phyloP scores from a whole-genome alignment of 306 rosid species.

The Cicer arietinum region DNA sequence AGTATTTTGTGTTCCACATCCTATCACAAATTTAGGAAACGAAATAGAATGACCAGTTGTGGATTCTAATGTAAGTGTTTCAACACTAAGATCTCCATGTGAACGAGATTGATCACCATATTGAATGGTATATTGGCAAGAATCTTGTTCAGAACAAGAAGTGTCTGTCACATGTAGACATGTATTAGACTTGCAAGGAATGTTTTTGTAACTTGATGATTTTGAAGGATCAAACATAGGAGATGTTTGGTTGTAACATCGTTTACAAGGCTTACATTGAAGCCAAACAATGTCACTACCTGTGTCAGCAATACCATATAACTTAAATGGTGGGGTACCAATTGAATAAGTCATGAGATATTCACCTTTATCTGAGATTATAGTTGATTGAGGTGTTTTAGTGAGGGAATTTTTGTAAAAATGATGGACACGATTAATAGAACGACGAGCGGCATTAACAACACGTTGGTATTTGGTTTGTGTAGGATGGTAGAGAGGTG shows the following conservation, averaged over 20 bases:
- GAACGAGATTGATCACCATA: slow-evolving; percentile 53
- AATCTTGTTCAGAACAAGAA: background rate
- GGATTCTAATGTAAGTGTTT: slow-evolving; percentile 55
- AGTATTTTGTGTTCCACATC: slow-evolving; percentile 49
- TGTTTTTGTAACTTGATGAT: slow-evolving; percentile 43
- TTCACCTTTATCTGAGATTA: slow-evolving; percentile 31
- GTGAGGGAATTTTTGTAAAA: background rate
- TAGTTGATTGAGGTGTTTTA: background rate
- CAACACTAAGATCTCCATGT: slow-evolving; percentile 46
- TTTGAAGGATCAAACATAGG: slow-evolving; percentile 53
- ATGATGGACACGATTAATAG: slow-evolving; percentile 27
- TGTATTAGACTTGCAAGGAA: background rate
- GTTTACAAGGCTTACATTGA: slow-evolving; percentile 58
- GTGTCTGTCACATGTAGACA: background rate
- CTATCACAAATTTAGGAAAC: slow-evolving; percentile 47
- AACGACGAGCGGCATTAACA: slow-evolving; percentile 47
- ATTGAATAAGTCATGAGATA: slow-evolving; percentile 53
- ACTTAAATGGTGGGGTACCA: slow-evolving; percentile 58
- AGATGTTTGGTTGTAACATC: slow-evolving; percentile 49
- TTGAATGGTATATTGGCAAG: slow-evolving; percentile 9
- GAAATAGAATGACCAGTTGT: slow-evolving; percentile 23
- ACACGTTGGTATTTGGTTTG: slow-evolving; percentile 46
- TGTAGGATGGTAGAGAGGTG: slow-evolving; percentile 38
- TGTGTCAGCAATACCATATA: slow-evolving; percentile 55
- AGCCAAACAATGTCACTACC: slow-evolving; percentile 66